phyloP scores from a whole-genome alignment of 495 filamentous ascomycete species.

The Bacidia gigantensis region DNA sequence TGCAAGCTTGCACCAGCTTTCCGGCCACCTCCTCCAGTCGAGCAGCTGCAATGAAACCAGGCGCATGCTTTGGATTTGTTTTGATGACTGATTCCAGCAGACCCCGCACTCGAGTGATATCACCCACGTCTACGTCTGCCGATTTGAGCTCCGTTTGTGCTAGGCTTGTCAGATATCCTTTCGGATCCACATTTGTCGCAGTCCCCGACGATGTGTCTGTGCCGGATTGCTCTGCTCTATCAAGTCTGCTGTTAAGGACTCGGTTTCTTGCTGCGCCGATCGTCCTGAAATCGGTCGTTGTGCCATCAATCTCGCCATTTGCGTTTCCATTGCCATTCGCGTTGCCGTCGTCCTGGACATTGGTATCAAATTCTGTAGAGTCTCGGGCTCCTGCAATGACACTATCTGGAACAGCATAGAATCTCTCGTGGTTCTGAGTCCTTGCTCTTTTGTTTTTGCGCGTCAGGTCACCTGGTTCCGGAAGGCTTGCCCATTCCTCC shows the following conservation, averaged over 20 bases:
- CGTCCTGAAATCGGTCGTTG: constrained; percentile 95
- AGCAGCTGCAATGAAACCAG: constrained; percentile 95
- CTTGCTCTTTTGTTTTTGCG: constrained; percentile 79
- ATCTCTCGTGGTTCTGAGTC: constrained; percentile 62
- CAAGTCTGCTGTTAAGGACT: constrained; percentile 78
- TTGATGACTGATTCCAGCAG: constrained; percentile 88
- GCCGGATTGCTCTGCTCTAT: constrained; percentile 66
- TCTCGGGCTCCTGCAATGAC: constrained; percentile 80
- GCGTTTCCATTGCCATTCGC: constrained; percentile 28
- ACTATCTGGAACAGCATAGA: constrained; percentile 95
- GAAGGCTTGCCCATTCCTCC: constrained; percentile 91
- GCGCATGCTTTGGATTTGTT: constrained; percentile 86
- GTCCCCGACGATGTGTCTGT: constrained; percentile 63
- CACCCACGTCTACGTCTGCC: constrained; percentile 66
- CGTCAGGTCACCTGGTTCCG: constrained; percentile 91
- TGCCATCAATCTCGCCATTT: constrained; percentile 53
- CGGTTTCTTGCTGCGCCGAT: constrained; percentile 92
- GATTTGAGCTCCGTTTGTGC: constrained; percentile 64
- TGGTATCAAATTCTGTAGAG: constrained; percentile 68
- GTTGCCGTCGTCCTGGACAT: constrained; percentile 63
- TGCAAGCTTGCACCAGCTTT: constrained; percentile 73
- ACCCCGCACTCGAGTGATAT: constrained; percentile 89
- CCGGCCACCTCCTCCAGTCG: constrained; percentile 85
- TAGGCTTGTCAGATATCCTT: constrained; percentile 87
- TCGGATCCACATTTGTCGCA: constrained; percentile 84